Evolutionary conservation across 2,329 filamentous ascomycete genomes (phyloP).

Genomic region (Aspergillus hiratsukae): DNA sequence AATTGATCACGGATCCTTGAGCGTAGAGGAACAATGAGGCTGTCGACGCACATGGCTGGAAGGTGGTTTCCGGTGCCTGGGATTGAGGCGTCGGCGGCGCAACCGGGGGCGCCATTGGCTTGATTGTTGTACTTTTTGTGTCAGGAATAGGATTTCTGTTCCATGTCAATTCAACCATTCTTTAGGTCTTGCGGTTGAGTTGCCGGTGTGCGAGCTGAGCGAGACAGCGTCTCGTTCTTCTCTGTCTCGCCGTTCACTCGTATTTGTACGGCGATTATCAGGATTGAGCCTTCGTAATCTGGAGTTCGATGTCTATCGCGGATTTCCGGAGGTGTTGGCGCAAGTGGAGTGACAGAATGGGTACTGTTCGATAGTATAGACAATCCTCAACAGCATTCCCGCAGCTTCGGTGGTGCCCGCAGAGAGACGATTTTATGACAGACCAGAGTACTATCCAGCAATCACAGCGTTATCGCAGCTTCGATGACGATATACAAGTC

Average conservation of each 20-base stretch:
- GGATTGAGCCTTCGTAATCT: not conserved
- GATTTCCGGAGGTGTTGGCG: not conserved
- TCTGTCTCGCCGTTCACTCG: not conserved
- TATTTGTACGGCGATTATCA: not conserved
- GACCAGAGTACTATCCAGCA: not conserved
- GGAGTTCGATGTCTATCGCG: not conserved
- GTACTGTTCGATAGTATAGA: not conserved
- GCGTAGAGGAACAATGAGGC: conserved; percentile 87
- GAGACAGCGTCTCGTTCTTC: not conserved
- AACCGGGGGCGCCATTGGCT: conserved; percentile 39
- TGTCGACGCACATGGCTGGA: conserved; percentile 87
- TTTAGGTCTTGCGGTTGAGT: not conserved
- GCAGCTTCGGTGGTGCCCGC: not conserved
- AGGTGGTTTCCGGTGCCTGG: conserved; percentile 45
- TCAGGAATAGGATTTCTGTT: conserved; percentile 58
- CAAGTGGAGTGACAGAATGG: not conserved
- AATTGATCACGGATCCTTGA: conserved; percentile 74
- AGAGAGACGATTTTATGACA: not conserved
- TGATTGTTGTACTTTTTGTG: conserved; percentile 53
- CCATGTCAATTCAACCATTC: conserved; percentile 57
- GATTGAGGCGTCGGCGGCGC: conserved; percentile 18
- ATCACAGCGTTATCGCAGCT: not conserved
- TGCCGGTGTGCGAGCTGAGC: not conserved
- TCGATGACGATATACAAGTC: not conserved
- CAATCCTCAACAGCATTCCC: not conserved